phyloP scores from a whole-genome alignment of 108 stramenopile species.

The Cyclotella kingstonii region DNA sequence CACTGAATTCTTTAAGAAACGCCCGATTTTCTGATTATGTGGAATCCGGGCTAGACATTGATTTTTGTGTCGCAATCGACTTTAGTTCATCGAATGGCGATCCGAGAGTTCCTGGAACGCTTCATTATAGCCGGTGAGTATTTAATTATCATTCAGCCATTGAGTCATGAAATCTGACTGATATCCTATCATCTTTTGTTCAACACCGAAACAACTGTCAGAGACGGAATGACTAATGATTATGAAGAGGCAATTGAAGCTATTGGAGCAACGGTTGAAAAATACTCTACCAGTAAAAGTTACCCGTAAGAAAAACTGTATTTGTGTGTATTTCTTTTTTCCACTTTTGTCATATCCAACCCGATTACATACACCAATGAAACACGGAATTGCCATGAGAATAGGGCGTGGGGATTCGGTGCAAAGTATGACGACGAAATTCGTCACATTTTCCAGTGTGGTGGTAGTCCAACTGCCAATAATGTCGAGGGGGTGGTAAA shows the following conservation, averaged over 20 bases:
- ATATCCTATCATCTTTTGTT: background rate
- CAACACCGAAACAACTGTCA: constrained; percentile 23
- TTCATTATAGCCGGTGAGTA: constrained; percentile 49
- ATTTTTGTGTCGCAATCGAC: constrained; percentile 77
- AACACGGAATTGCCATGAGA: background rate
- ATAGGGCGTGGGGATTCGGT: constrained; percentile 84
- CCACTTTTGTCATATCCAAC: too few species aligned
- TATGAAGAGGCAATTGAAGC: constrained; percentile 78
- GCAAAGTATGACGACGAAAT: constrained; percentile 65
- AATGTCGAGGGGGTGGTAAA: constrained; percentile 69
- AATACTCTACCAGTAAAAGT: constrained; percentile 52
- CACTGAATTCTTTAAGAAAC: background rate
- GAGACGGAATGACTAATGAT: constrained; percentile 51
- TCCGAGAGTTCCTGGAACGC: constrained; percentile 42
- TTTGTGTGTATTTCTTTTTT: background rate
- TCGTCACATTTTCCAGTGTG: constrained; percentile 55
- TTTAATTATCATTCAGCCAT: too few species aligned
- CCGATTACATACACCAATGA: too few species aligned
- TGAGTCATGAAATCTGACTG: background rate
- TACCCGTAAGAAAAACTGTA: constrained; percentile 43
- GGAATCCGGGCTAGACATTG: constrained; percentile 44
- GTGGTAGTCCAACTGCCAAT: constrained; percentile 32
- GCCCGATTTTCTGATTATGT: constrained; percentile 31
- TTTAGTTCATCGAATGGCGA: constrained; percentile 66
- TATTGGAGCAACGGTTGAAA: constrained; percentile 67